Evolutionary conservation across 139 green algal species (phyloP).

Genomic region (Micractinium conductrix): DNA sequence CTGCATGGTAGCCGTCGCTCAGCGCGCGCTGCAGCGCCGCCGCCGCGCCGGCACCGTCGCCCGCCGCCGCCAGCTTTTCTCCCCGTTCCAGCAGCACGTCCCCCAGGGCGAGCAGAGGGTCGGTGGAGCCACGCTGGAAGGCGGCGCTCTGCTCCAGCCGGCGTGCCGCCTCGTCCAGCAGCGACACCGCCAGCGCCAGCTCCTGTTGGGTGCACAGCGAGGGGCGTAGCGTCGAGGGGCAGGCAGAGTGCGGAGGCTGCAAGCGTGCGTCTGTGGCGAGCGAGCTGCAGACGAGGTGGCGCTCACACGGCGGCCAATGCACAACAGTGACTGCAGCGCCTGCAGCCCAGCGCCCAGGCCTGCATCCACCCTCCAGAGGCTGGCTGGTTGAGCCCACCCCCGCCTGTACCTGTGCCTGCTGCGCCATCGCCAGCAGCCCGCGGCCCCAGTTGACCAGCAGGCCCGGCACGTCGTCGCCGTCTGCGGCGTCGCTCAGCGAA

Average conservation of each 20-base stretch:
- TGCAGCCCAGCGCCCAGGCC: too few species aligned
- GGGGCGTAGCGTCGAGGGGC: not conserved
- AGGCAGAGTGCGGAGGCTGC: not conserved
- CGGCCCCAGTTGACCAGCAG: constrained; percentile 86
- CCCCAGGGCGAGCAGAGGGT: constrained; percentile 68
- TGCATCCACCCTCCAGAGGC: too few species aligned
- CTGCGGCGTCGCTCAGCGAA: constrained; percentile 35
- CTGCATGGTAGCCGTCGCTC: constrained; percentile 66
- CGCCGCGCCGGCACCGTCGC: not conserved
- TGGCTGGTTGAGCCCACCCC: too few species aligned
- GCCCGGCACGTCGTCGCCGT: constrained; percentile 64
- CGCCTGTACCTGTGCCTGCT: constrained; percentile 39
- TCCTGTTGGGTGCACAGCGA: constrained; percentile 35
- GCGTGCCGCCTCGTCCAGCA: constrained; percentile 61
- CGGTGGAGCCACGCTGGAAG: constrained; percentile 65
- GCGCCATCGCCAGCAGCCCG: constrained; percentile 53
- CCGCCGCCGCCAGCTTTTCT: constrained; percentile 45
- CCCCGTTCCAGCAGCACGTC: constrained; percentile 66
- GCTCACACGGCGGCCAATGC: too few species aligned
- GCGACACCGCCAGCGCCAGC: not conserved
- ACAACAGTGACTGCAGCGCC: too few species aligned
- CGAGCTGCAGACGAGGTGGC: too few species aligned
- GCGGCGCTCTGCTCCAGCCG: constrained; percentile 47
- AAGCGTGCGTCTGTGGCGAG: too few species aligned
- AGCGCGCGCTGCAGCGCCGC: constrained; percentile 49